A percentile compares a stretch with the other conserved stretches of the same genome.
Conservation (phyloP, 78 protist genomes). For the Dictyostelium intermedium region DNA sequence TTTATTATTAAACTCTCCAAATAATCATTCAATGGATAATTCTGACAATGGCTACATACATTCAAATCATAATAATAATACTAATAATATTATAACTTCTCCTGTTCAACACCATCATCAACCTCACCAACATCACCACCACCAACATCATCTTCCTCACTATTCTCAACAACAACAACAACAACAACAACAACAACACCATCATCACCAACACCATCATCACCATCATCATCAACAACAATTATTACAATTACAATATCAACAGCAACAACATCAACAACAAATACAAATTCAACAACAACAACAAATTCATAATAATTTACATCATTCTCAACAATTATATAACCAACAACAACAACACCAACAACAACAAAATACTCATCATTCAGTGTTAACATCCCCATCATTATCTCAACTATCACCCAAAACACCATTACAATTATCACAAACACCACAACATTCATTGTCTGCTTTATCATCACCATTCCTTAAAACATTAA, state of each 20-base stretch:
- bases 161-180: no score
- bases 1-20: conserved; percentile 5
- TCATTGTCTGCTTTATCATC: neutral
- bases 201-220: neutral
- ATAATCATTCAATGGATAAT: neutral
- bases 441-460: neutral
- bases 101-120: neutral
- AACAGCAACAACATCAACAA: neutral
- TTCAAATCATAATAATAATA: neutral
- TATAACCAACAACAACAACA: neutral
- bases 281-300: conserved; percentile 13
- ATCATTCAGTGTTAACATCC: neutral
- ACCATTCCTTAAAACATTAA: neutral
- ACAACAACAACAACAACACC: no score
- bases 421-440: neutral
- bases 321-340: neutral
- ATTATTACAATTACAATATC: no score
- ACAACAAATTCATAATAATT: conserved; percentile 1
- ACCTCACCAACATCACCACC: neutral
- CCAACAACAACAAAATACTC: neutral
- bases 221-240: conserved; percentile 35
- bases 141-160: neutral
- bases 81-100: no score
- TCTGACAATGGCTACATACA: no score
- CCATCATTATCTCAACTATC: neutral